Evolutionary conservation across 768 basidiomycete species (phyloP), one percentile per base, ranked within the genome.

Genomic region (Rhizopogon rudus): DNA sequence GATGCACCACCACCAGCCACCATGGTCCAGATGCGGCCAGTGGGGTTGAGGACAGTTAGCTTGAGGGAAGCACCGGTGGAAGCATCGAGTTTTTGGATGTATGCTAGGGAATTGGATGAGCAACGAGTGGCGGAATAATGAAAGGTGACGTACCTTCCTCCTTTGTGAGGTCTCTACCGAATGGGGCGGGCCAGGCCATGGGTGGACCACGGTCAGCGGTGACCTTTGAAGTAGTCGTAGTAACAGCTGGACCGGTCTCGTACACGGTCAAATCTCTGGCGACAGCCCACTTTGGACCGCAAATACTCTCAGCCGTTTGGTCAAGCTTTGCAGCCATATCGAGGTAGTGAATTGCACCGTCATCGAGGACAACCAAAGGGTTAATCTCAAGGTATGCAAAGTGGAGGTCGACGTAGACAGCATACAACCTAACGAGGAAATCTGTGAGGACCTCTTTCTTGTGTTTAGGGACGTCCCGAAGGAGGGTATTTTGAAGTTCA

Each of bases 261-360:
- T 90, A 86, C 28, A 93, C 77, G 35, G 86, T 81, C 54, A 90
- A 72, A 71, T 98, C 97, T 64, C 96, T 87, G 45, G 96, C 96
- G 63, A 98, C 87, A 37, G 96, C 93, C 97, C 96, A 99, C 76
- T 97, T 99, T 65, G 93, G 93, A 20, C 97, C 96, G 66, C 93
- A 96, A 67, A 98, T 91, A 68, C 86, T 94, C 75, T 99, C 96
- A 43, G 97, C 97, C 7, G 97, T 98, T 77, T 98, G 97, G 70
- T 99, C 97, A 60, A 99, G 88, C 79, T 98, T 99, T 65, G 96
- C 97, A 41, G 97, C 97, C 96, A 99, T 98, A 72, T 99, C 96
- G 59, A 99, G 87, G 77, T 94, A 98, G 75, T 89, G 88, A 65
- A 98, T 93, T 59, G 83, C 83, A 5, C 63, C 69, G 55, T 81